A percentile compares a stretch with the other conserved stretches of the same genome.
Conservation (phyloP, 2,329 filamentous ascomycete species). For the Colletotrichum sublineola region DNA sequence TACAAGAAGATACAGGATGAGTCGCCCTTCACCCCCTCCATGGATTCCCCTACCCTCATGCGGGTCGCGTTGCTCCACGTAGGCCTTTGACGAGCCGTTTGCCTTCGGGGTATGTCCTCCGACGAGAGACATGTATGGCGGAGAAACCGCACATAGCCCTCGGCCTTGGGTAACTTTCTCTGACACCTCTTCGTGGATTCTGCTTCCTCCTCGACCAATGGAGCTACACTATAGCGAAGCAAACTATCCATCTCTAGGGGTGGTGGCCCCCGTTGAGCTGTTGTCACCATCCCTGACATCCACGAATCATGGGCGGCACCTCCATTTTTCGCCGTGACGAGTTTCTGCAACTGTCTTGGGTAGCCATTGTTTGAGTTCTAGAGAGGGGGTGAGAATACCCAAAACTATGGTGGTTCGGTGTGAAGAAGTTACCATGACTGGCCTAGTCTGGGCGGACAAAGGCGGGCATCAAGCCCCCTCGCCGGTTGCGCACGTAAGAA, state of each 20-base stretch:
- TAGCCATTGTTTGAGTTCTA: constrained; percentile 6
- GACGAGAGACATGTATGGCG: constrained; percentile 1
- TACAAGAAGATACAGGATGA: constrained; percentile 23
- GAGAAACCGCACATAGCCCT: not conserved
- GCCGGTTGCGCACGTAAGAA: constrained; percentile 38
- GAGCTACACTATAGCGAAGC: constrained; percentile 6
- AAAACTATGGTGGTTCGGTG: constrained; percentile 14
- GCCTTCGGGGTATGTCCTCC: constrained; percentile 8
- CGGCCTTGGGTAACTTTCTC: constrained; percentile 2
- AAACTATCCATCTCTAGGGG: constrained; percentile 19
- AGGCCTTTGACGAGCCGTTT: constrained; percentile 7
- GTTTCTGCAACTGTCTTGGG: constrained; percentile 26
- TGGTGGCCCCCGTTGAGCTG: constrained; percentile 27
- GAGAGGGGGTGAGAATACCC: constrained; percentile 20
- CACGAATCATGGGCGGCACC: constrained; percentile 39
- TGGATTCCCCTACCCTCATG: constrained; percentile 20
- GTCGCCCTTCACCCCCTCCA: constrained; percentile 1
- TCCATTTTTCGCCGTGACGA: constrained; percentile 23
- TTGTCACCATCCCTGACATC: constrained; percentile 23
- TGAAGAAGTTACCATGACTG: constrained; percentile 26
- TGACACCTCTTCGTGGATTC: constrained; percentile 12
- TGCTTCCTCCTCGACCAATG: constrained; percentile 17
- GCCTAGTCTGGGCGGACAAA: constrained; percentile 32
- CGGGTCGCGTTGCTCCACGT: constrained; percentile 8
- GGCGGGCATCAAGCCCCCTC: constrained; percentile 25